Conservation (phyloP, 1,139 yeast genomes). For the Pichia sp. region DNA sequence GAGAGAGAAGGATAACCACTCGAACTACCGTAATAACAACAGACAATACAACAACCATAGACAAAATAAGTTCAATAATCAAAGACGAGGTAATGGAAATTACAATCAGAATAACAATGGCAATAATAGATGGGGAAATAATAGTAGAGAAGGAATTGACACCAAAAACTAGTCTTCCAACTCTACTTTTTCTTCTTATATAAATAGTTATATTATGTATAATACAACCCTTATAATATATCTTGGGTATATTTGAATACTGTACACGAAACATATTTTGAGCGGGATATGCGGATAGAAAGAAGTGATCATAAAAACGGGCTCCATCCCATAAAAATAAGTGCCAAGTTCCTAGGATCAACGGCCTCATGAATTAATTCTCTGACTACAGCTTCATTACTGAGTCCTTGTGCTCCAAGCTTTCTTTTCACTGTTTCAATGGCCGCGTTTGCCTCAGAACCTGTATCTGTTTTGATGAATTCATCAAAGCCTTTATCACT, state of each 20-base stretch:
- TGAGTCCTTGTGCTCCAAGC: conserved; percentile 59
- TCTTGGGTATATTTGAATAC: neutral
- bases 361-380: conserved; percentile 78
- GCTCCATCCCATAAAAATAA: conserved; percentile 82
- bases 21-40: conserved; percentile 20
- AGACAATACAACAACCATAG: conserved; percentile 21
- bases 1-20: conserved; percentile 30
- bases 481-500: conserved; percentile 74
- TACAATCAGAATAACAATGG: conserved; percentile 4
- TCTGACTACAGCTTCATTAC: conserved; percentile 79
- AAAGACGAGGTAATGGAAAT: conserved; percentile 10
- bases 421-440: conserved; percentile 69
- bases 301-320: conserved; percentile 41
- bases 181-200: neutral
- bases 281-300: neutral
- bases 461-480: conserved; percentile 38
- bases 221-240: neutral
- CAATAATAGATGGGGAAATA: conserved; percentile 4
- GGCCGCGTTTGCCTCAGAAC: conserved; percentile 78
- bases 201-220: neutral
- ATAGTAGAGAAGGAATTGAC: conserved; percentile 7
- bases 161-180: neutral
- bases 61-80: conserved; percentile 12
- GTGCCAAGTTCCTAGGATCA: conserved; percentile 60
- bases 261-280: neutral